Conservation (phyloP, 306 rosid genomes). For the Arachis stenosperma region DNA sequence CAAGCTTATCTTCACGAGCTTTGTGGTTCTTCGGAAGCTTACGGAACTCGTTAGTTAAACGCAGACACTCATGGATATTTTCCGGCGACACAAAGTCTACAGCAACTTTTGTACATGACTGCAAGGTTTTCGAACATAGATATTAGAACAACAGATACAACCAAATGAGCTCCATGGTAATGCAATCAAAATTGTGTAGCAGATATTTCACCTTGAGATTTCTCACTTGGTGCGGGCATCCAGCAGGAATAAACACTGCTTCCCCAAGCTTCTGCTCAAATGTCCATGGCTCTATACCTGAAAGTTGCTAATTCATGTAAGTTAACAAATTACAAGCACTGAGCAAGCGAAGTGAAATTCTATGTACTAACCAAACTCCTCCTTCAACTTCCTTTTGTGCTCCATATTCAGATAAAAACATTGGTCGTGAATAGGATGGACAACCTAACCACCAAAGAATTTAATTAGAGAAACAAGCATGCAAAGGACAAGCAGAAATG, state of each 20-base stretch:
- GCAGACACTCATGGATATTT: conserved; percentile 73
- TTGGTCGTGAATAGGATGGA: conserved; percentile 86
- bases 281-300: conserved; percentile 84
- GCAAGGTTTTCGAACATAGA: conserved; percentile 36
- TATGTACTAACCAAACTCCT: conserved; percentile 67
- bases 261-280: conserved; percentile 80
- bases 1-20: conserved; percentile 87
- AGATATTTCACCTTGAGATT: conserved; percentile 68
- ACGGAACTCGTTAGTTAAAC: conserved; percentile 71
- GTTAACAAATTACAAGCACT: conserved; percentile 12
- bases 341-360: conserved; percentile 13
- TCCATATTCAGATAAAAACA: conserved; percentile 67
- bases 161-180: conserved; percentile 3
- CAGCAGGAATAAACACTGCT: conserved; percentile 90
- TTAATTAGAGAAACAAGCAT: conserved; percentile 21
- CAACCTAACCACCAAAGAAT: conserved; percentile 52
- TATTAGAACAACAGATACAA: conserved; percentile 14
- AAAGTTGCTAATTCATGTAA: conserved; percentile 17
- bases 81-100: conserved; percentile 85
- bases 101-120: conserved; percentile 91
- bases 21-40: conserved; percentile 76
- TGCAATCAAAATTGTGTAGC: not conserved
- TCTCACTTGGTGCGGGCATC: conserved; percentile 93
- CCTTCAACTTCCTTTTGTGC: conserved; percentile 77
- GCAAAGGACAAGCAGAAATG: conserved; percentile 8